phyloP scores from a whole-genome alignment of 768 basidiomycete species.

The Crepidotus variabilis region DNA sequence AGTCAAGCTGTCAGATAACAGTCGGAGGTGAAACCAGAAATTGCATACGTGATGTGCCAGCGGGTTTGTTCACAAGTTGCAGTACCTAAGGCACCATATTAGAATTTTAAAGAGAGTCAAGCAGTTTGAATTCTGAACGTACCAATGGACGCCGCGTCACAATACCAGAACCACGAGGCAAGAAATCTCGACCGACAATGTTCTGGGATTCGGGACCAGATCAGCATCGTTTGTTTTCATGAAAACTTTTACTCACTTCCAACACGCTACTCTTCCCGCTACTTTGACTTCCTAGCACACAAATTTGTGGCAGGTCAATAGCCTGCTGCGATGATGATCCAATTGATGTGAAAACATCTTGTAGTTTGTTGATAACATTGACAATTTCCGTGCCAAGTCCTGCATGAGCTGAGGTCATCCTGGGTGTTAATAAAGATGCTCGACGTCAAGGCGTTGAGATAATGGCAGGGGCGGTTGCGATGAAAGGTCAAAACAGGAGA shows the following conservation, averaged over 20 bases:
- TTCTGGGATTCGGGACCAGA: constrained; percentile 49
- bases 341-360: constrained; percentile 86
- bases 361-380: constrained; percentile 79
- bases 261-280: constrained; percentile 92
- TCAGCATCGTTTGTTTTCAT: constrained; percentile 3
- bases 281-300: constrained; percentile 87
- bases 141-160: constrained; percentile 96
- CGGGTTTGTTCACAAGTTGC: constrained; percentile 88
- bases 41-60: constrained; percentile 32
- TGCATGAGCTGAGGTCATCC: constrained; percentile 34
- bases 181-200: constrained; percentile 96
- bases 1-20: constrained; percentile 3
- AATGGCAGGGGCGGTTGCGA: constrained; percentile 15
- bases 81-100: constrained; percentile 53
- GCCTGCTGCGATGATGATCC: constrained; percentile 65
- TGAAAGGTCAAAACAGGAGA: background rate
- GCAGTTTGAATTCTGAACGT: constrained; percentile 19
- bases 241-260: constrained; percentile 50
- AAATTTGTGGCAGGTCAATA: constrained; percentile 91
- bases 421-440: constrained; percentile 12
- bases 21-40: background rate
- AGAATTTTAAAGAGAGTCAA: background rate
- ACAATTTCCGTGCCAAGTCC: constrained; percentile 84
- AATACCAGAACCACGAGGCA: constrained; percentile 98
- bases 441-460: constrained; percentile 13